Evolutionary conservation across 768 basidiomycete species (phyloP), one percentile per base, ranked within the genome.

Genomic region (Lentinula lateritia): DNA sequence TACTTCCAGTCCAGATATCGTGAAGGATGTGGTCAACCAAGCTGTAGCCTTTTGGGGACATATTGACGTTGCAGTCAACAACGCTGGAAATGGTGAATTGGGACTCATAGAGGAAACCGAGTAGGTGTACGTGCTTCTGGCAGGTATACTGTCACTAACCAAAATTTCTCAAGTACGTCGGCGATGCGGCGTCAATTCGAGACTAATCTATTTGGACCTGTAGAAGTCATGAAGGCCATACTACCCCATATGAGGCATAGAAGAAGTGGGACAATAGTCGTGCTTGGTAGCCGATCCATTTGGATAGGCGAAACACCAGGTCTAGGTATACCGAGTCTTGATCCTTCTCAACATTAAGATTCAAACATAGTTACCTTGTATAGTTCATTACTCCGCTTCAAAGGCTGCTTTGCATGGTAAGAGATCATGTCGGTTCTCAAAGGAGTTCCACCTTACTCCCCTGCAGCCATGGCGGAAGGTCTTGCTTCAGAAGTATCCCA

Each of bases 1-100:
- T 0, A 78, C 81, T 0, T 73, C 75, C 20, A 79, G 80, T 3
- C 72, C 75, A 18, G 72, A 74, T 12, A 67, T 63, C 10, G 72
- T 88, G 50, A 78, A 78, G 63, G 61, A 61, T 3, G 78, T 75
- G 52, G 72, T 83, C n/a, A 72, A 77, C 28, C 66, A 75, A n/a
- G 84, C 83, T 3, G 73, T 74, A 20, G 61, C 46, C 15, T 66
- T 74, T 32, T 87, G 84, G 80, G 83, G 83, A 5, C 71, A 73
- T 13, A 78, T 88, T 61, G 85, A 88, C 62, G 80, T 88, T 1
- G 67, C 88, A 20, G 84, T 89, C 38, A 88, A 88, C 61, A 88
- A 89, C 64, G 87, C 87, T 35, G 87, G 55, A 0, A 77, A 77
- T 58, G 80, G 80, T 0, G 61, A 74, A 36, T 75, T 78, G 2